phyloP scores from a whole-genome alignment of 768 basidiomycete genomes.

The Megacollybia marginata region DNA sequence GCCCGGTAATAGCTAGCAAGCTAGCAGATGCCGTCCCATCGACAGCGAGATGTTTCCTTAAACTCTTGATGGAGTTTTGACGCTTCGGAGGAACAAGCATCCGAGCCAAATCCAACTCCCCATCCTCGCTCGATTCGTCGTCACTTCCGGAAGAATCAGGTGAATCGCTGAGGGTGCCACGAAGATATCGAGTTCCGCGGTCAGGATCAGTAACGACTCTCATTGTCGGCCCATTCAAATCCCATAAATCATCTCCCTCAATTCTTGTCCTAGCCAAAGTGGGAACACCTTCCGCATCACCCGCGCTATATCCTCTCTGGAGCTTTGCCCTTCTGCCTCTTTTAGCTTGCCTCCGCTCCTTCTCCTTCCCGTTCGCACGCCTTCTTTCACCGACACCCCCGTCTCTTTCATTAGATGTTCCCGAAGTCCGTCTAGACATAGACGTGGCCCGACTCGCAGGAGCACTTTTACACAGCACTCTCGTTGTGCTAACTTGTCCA shows the following conservation, averaged over 20 bases:
- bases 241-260: conserved; percentile 45
- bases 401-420: background rate
- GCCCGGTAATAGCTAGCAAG: background rate
- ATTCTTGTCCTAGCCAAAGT: conserved; percentile 52
- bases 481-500: conserved; percentile 40
- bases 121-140: conserved; percentile 41
- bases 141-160: conserved; percentile 19
- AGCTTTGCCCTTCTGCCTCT: conserved; percentile 14
- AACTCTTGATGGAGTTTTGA: conserved; percentile 66
- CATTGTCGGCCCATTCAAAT: conserved; percentile 2
- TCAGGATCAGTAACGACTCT: conserved; percentile 8
- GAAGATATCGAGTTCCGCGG: conserved; percentile 25
- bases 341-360: conserved; percentile 6
- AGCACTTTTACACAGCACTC: conserved; percentile 64
- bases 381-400: conserved; percentile 8
- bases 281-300: conserved; percentile 30
- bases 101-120: conserved; percentile 57
- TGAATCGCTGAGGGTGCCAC: conserved; percentile 11
- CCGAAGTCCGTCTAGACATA: conserved; percentile 5
- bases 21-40: background rate
- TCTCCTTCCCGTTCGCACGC: conserved; percentile 15
- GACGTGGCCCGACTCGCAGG: conserved; percentile 59
- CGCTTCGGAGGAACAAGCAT: conserved; percentile 66
- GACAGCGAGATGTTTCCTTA: conserved; percentile 49
- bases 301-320: conserved; percentile 2